Evolutionary conservation across 495 filamentous ascomycete species (phyloP).

Genomic region (Hyaloscypha hepaticicola): DNA sequence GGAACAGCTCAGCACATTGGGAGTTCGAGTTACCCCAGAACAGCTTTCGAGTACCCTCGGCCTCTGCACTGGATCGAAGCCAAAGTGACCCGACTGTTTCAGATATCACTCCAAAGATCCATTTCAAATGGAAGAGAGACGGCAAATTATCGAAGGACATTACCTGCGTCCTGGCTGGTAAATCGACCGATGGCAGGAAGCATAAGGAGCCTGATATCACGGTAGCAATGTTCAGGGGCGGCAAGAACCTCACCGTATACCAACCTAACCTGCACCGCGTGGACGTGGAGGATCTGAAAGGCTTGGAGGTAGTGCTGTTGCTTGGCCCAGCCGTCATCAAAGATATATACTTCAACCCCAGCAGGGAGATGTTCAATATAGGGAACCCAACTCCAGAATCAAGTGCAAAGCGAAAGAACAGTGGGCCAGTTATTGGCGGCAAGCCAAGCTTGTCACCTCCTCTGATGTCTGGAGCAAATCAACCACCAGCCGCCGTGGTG

Average conservation of each 20-base stretch:
- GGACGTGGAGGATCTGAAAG: constrained; percentile 91
- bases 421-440: constrained; percentile 27
- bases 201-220: constrained; percentile 92
- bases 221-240: constrained; percentile 71
- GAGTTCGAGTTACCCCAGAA: constrained; percentile 91
- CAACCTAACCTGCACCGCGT: constrained; percentile 88
- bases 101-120: constrained; percentile 72
- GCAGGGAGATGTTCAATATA: constrained; percentile 77
- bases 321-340: constrained; percentile 80
- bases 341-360: constrained; percentile 74
- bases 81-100: constrained; percentile 65
- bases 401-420: constrained; percentile 28
- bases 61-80: constrained; percentile 72
- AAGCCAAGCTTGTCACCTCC: constrained; percentile 22
- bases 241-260: constrained; percentile 70
- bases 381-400: constrained; percentile 31
- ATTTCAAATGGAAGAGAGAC: constrained; percentile 91
- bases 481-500: constrained; percentile 1
- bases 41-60: constrained; percentile 76
- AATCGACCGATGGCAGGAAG: constrained; percentile 67
- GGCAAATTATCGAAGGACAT: constrained; percentile 78
- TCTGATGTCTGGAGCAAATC: constrained; percentile 27
- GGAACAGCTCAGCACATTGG: constrained; percentile 77
- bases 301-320: constrained; percentile 85
- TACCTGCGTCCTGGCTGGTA: constrained; percentile 78